phyloP scores from a whole-genome alignment of 768 basidiomycete genomes.

The Tremella mesenterica region DNA sequence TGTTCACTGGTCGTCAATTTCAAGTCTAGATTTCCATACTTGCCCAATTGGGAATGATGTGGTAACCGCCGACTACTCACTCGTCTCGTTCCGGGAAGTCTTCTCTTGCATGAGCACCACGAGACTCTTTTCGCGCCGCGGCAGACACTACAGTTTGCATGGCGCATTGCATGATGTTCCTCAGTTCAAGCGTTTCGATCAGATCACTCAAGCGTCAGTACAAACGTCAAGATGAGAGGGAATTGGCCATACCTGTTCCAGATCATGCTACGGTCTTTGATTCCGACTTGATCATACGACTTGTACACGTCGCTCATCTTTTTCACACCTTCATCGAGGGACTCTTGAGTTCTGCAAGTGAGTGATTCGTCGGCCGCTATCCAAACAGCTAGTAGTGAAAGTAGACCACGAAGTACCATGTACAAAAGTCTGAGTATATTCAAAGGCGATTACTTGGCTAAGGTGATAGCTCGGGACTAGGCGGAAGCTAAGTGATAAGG shows the following conservation, averaged over 20 bases:
- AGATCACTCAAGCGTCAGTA: conserved; percentile 58
- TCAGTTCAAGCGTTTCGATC: conserved; percentile 90
- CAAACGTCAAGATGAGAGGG: background rate
- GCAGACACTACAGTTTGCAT: conserved; percentile 83
- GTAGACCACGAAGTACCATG: too few species aligned
- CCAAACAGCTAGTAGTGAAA: too few species aligned
- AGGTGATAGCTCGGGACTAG: too few species aligned
- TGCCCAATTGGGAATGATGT: too few species aligned
- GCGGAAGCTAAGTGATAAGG: too few species aligned
- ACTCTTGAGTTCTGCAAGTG: conserved; percentile 81
- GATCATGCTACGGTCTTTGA: conserved; percentile 98
- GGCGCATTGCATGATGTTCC: conserved; percentile 90
- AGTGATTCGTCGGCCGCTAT: too few species aligned
- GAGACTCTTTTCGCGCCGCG: conserved; percentile 83
- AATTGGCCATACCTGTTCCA: conserved; percentile 83
- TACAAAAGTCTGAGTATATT: too few species aligned
- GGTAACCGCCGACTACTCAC: conserved; percentile 14
- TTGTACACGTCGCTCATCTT: conserved; percentile 80
- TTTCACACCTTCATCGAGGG: conserved; percentile 83
- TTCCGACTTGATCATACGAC: conserved; percentile 80
- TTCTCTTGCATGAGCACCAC: conserved; percentile 97
- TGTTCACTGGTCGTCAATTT: conserved; percentile 23
- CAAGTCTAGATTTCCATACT: background rate
- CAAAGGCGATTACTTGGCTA: too few species aligned
- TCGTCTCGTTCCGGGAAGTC: conserved; percentile 99